Base-by-base conservation (phyloP, 2,329 filamentous ascomycete species). In the Allantophomopsis cytisporea region DNA sequence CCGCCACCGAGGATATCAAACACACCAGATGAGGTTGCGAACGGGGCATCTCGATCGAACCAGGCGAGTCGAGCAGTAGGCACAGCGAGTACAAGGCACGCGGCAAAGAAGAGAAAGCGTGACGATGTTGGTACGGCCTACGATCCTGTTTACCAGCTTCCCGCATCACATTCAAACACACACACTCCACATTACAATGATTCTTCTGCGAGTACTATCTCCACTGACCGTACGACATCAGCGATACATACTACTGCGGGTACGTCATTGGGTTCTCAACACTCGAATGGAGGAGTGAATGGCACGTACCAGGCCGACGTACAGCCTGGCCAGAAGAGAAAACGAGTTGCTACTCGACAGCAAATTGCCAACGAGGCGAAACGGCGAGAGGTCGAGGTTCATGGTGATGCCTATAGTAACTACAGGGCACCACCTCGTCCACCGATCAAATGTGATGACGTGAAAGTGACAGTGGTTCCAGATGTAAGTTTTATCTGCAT, bases 381-480 rank as follows among this genome's bases (percentile, higher is more conserved):
- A 57, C 71, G 80, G 48, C 73, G 81, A 51, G 83, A 91, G 52
- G 64, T 82, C 35, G 82, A 87, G 51, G 69, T 69, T 17, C 68
- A 77, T 31, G 73, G 75, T 17, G 80, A 88, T 56, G 76, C 80
- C 15, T 84, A 80, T 54, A 69, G 77, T 47, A 82, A 75, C 47
- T 96, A 96, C 56, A 73, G 86, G 38, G 88, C 91, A 34, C 91
- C 89, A 6, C 79, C 85, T 1, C 82, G 85, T 47, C 89, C 89
- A 3, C 80, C 85, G 4, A 86, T 91, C 64, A 96, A 98, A 66
- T 84, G 88, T 15, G 77, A 80, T 51, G 83, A 89, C 44, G 82
- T 89, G 7, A 61, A 66, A 37, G 76, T 82, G 35, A 69, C 73
- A 43, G 64, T 74, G 35, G 66, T 81, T 33, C 61, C 63, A 44